phyloP scores from a whole-genome alignment of 176 grass and related monocot genomes.

The Dendrocalamus sinicus region DNA sequence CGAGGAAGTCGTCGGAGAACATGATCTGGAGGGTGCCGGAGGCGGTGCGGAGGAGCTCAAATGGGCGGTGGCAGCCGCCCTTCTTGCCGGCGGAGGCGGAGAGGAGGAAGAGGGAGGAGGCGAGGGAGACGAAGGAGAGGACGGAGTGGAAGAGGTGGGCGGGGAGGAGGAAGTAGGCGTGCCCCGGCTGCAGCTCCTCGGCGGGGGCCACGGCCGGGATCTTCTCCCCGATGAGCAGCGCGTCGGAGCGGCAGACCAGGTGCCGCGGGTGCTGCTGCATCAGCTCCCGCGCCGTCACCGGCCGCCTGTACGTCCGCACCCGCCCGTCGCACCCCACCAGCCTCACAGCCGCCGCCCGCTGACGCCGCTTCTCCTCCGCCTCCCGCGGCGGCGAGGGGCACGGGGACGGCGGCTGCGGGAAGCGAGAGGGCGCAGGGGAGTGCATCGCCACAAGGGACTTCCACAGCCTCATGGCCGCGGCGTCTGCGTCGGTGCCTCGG shows the following conservation, averaged over 20 bases:
- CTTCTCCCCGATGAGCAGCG: slow-evolving; percentile 83
- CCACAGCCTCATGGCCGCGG: slow-evolving; percentile 55
- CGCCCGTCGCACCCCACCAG: slow-evolving; percentile 67
- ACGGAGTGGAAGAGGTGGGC: slow-evolving; percentile 89
- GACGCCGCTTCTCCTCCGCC: too few species aligned
- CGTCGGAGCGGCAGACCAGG: slow-evolving; percentile 88
- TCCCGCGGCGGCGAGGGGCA: slow-evolving; percentile 36
- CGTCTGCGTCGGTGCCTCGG: background rate
- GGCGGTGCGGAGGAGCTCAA: slow-evolving; percentile 74
- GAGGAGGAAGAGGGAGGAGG: slow-evolving; percentile 59
- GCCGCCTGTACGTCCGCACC: slow-evolving; percentile 57
- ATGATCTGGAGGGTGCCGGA: slow-evolving; percentile 75
- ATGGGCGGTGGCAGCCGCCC: slow-evolving; percentile 47
- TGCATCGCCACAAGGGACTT: slow-evolving; percentile 68
- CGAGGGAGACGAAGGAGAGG: slow-evolving; percentile 86
- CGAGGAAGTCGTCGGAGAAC: slow-evolving; percentile 76
- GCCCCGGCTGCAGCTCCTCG: slow-evolving; percentile 65
- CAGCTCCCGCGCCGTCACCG: slow-evolving; percentile 75
- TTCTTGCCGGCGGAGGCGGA: background rate
- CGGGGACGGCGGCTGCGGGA: slow-evolving; percentile 38
- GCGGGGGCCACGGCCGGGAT: slow-evolving; percentile 61
- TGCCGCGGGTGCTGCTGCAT: slow-evolving; percentile 80
- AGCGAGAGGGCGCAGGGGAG: slow-evolving; percentile 56
- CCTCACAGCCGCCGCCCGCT: slow-evolving; percentile 23
- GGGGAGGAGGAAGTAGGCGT: slow-evolving; percentile 86